phyloP scores from a whole-genome alignment of 164 flowering plant species.

The Nymphaea thermarum region DNA sequence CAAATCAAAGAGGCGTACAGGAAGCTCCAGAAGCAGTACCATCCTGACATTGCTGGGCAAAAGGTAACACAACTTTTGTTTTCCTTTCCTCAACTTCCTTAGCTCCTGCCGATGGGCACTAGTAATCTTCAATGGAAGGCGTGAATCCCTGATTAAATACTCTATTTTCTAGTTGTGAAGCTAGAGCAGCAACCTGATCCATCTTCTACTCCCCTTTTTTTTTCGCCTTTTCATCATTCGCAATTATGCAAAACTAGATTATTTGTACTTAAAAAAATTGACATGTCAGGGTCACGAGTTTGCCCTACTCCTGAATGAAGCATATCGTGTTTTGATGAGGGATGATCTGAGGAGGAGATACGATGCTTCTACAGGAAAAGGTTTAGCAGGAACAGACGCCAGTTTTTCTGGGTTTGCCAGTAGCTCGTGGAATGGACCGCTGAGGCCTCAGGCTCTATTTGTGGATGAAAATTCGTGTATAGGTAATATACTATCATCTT shows the following conservation, averaged over 20 bases:
- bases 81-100: neutral
- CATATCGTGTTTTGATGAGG: constrained; percentile 45
- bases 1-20: constrained; percentile 62
- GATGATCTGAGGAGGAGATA: constrained; percentile 49
- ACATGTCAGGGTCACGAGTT: constrained; percentile 48
- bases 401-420: constrained; percentile 12
- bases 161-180: neutral
- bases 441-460: constrained; percentile 52
- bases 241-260: too few relatives aligned
- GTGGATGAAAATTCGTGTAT: constrained; percentile 64
- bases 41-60: constrained; percentile 67
- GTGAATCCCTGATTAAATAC: too few relatives aligned
- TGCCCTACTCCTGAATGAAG: constrained; percentile 47
- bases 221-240: too few relatives aligned
- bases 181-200: neutral
- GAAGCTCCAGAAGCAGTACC: constrained; percentile 56
- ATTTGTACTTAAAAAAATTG: too few relatives aligned
- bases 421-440: constrained; percentile 55
- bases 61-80: constrained; percentile 16
- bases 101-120: neutral
- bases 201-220: too few relatives aligned
- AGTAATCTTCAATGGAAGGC: too few relatives aligned
- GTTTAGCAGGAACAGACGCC: constrained; percentile 12
- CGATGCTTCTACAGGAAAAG: constrained; percentile 33
- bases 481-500: constrained; percentile 16